Base-by-base conservation (phyloP, 345 rosid species). In the Eucalyptus sp. region DNA sequence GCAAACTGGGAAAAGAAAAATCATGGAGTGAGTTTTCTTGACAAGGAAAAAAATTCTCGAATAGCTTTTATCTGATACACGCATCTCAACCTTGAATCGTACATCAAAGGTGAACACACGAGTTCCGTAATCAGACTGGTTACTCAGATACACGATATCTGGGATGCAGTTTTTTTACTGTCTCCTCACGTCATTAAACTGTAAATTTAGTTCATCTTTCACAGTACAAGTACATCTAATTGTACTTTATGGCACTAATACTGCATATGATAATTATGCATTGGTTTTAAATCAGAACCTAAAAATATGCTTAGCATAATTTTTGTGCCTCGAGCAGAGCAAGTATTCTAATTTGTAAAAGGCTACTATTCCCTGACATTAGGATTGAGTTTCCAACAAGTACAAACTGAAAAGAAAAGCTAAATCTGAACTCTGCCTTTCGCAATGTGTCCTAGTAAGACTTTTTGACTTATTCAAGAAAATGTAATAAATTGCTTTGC, bases 1-100 rank as follows among this genome's bases (percentile, higher is more conserved):
- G 92, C 93, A 87, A 93, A 93, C 94, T 93, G 89, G 49, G 52
- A 81, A 37, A 60, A 51, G 58, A 86, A 68, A 79, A 81, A 50
- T 18, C 84, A 88, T 29, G 50, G 50, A 31, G 52, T 17, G 80
- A 43, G 51, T 41, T 48, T 10, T 7, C 31, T 56, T 1, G 24
- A 44, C 41, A 10, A 10, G 87, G 62, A 41, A 51, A 52, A 31
- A 50, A 22, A 58, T 52, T 86, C 87, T 20, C 3, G 3, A 43
- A 50, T 9, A 86, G 43, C 25, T 50, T 15, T 22, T 86, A 27
- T 62, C 88, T 25, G 29, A 20, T n/a, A 58, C 49, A 87, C 10
- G 18, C 29, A 46, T 6, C 27, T 37, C 83, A 76, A 37, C 48
- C 48, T 76, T 41, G 84, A 20, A 76, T 41, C 2, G 1, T 41